Base-by-base conservation (phyloP, 768 basidiomycete genomes). In the Mycena floridula region DNA sequence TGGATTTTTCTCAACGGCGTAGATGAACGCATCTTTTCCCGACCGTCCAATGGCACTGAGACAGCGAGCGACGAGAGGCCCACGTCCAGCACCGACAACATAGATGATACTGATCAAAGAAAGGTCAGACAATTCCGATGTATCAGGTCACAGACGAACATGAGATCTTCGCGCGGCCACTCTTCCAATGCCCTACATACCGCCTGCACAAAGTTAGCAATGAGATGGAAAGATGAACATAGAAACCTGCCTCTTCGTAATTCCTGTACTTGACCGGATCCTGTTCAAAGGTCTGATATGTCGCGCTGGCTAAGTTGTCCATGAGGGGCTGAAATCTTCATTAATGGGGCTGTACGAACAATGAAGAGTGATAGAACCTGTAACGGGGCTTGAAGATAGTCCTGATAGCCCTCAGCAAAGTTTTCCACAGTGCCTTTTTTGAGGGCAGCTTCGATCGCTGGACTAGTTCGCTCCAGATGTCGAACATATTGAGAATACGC, bases 261-360 rank as follows among this genome's bases (percentile, higher is more conserved):
- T 90, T 84, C 45, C 75, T 64, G 60, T 99, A 99, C 63, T 99
- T 99, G 48, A 98, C 83, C 3, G 96, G 95, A 67, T 98, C 96
- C 60, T 92, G 81, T 58, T 99, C 96, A 57, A 99, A 99, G 2
- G 90, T 92, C 59, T 98, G 92, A 63, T 99, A 99, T 9, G 93
- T 97, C 51, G 85, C 78, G 54, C 91, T 94, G 58, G 89, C 90
- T 44, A 99, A 66, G 64, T 99, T 94, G 57, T 99, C 95, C 93
- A 95, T 95, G 55, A 99, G 64, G 20, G 96, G 96, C 88, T 94
- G 53, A 44, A 49, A 44, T n/a, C n/a, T n/a, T n/a, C n/a, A n/a
- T 40, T 46, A 48, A 43, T 25, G 30, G 40, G 13, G 37, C 39
- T 37, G 25, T 38, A 28, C 26, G 41, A 27, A 32, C n/a, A 32